Base-by-base conservation (phyloP, 225 moss, liverwort and hornwort species). In the Pseudisothecium myosuroides region DNA sequence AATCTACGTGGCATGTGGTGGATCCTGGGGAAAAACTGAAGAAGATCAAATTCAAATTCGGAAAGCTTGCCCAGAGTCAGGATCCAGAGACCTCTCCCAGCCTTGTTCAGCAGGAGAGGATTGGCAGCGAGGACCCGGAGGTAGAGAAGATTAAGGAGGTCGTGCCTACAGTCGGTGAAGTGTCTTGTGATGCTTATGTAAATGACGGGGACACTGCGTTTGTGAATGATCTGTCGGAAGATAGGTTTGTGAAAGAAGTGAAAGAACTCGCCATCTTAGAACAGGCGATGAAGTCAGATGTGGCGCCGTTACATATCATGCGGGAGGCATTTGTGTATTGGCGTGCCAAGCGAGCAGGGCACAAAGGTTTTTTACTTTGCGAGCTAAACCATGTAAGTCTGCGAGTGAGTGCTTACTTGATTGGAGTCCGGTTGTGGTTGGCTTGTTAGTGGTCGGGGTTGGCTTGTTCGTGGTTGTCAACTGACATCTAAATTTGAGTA, bases 311-410 rank as follows among this genome's bases (percentile, higher is more conserved):
- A 54, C 84, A 91, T 73, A 81, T 94, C 67, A 92, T 96, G 89
- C 92, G 92, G 64, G 96, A 94, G 89, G 95, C 93, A 84, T 96
- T 94, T 93, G 90, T 92, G 19, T 95, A 92, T 86, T 96, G 96
- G 96, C 95, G 94, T 82, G 90, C 93, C 59, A 96, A 96, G 89
- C 93, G 96, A 77, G 88, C 89, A 74, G 93, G 80, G 81, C 76
- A 80, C 49, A 90, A 90, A 80, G 94, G 94, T 45, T 91, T 92
- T 39, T 84, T 96, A 82, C 90, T 96, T 81, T 90, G 88, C 83
- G 93, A 95, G 77, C 86, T 96, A 21, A 93, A 93, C 72, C 96
- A 96, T 89, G 96, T 96, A 91, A 90, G 91, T 75, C 65, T 29
- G 83, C 80, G 52, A 87, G 68, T 86, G 49, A 54, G 56, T 72